Evolutionary conservation across 2,329 filamentous ascomycete species (phyloP), one percentile per base, ranked within the genome.

Genomic region (Cordyceps sp.): DNA sequence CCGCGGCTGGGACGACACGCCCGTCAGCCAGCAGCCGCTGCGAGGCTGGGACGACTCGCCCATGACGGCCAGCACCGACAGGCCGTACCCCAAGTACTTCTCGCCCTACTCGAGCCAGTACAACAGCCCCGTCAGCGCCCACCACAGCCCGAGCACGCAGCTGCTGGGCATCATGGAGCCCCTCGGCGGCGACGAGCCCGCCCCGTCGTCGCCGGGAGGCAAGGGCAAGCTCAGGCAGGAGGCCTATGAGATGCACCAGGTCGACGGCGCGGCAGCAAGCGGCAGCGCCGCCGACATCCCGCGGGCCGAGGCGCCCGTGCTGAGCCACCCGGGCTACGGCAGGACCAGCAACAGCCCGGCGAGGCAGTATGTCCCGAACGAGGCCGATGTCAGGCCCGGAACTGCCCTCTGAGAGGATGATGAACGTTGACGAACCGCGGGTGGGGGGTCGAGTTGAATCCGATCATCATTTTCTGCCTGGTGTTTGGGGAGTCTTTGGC

Each of bases 51-150:
- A 64, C 17, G 63, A 68, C 38, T 70, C 62, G 18, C 70, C 60
- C 0, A 40, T 61, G 35, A 66, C 60, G 29, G 55, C 53, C 3
- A 46, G 45, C 27, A 55, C 56, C 2, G 57, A 62, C 29, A 51
- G 50, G 36, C 37, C 42, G 0, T 59, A 55, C 38, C 51, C 56
- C 1, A 59, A 56, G 6, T 70, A 73, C 49, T 62, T 72, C 39
- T 73, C 68, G 4, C 71, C 72, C 0, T 76, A 75, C 44, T 60
- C 57, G 15, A 72, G 68, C 26, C 66, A 71, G 36, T 74, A 63
- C 50, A 69, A 57, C 47, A 73, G 68, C 42, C 71, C 71, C 1
- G 57, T 69, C 36, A 66, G 57, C 33, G 61, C 53, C 0, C 50
- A 49, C 1, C 61, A 62, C 23, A 45, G 41, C 2, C 42, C 45